Base-by-base conservation (phyloP, 306 rosid genomes). In the Neltuma alba region DNA sequence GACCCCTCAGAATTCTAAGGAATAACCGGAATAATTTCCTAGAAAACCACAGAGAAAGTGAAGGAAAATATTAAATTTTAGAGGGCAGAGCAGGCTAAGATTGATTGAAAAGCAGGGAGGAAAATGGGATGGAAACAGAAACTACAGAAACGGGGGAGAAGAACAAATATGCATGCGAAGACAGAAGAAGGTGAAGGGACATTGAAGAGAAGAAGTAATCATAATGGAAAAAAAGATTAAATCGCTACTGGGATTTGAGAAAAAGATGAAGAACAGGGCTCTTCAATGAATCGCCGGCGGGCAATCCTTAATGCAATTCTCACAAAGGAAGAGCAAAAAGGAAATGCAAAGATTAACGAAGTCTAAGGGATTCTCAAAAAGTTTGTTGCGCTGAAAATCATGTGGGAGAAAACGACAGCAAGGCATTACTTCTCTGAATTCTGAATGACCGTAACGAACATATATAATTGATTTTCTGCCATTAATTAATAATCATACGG, bases 11-110 rank as follows among this genome's bases (percentile, higher is more conserved):
- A 34, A n/a, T 47, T 33, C 72, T 31, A 81, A 23, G 21, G 76
- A 65, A 61, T 13, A 34, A 82, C 87, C 85, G 79, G 83, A 72
- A 11, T 76, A 40, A 34, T 70, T 82, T 30, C 41, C 45, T 66
- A 52, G 80, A 70, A 67, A 81, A 57, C 12, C 38, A 55, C 30
- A 33, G n/a, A 66, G 63, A 72, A 52, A 79, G 10, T 1, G 76
- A 33, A 40, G 76, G 55, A 81, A 73, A 60, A 70, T 11, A 33
- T 12, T 2, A 28, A n/a, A 58, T 76, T 76, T 2, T n/a, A 4
- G 0, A 16, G 63, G 42, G 44, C 1, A n/a, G 20, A 14, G 8
- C 1, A 28, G 66, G 66, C 36, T 28, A 58, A 58, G 66, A 28
- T 28, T 60, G 66, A 30, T 27, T 28, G 6, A n/a, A 25, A 21